These are phyloP conservation scores for Suhomyces anneliseae DNA, from an alignment of 1,139 yeast genomes.

Conservation along the genomic window DNA sequence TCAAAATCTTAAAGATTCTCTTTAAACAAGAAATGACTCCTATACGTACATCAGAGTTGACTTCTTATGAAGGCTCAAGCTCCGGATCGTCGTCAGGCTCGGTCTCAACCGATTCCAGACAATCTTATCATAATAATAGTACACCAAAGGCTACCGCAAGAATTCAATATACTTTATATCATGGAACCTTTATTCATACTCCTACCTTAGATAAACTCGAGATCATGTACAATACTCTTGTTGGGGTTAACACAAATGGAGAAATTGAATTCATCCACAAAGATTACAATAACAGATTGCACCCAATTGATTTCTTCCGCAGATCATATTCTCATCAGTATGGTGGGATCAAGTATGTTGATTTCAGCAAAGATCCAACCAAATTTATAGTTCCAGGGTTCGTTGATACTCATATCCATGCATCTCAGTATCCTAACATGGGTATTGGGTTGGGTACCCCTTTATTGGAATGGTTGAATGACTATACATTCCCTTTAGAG, in stretches of 20 bases:
- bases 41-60: no score
- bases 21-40: not conserved
- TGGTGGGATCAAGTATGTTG: slow-evolving; percentile 26
- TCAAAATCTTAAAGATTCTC: not conserved
- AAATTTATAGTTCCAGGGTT: slow-evolving; percentile 88
- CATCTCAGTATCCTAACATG: slow-evolving; percentile 92
- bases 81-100: no score
- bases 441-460: slow-evolving; percentile 89
- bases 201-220: slow-evolving; percentile 31
- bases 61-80: no score
- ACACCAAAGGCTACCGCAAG: slow-evolving; percentile 18
- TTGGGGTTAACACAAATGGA: slow-evolving; percentile 36
- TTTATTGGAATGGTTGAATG: slow-evolving; percentile 81
- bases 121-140: not conserved
- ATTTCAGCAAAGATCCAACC: slow-evolving; percentile 28
- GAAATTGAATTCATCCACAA: slow-evolving; percentile 31
- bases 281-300: slow-evolving; percentile 12
- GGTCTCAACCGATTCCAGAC: no score
- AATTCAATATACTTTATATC: slow-evolving; percentile 32
- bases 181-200: slow-evolving; percentile 41
- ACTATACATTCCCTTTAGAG: slow-evolving; percentile 88
- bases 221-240: slow-evolving; percentile 29
- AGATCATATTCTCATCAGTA: slow-evolving; percentile 1
- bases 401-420: slow-evolving; percentile 93
- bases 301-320: slow-evolving; percentile 10